Conservation (phyloP, 768 basidiomycete genomes). For the Albatrellus ellisii region DNA sequence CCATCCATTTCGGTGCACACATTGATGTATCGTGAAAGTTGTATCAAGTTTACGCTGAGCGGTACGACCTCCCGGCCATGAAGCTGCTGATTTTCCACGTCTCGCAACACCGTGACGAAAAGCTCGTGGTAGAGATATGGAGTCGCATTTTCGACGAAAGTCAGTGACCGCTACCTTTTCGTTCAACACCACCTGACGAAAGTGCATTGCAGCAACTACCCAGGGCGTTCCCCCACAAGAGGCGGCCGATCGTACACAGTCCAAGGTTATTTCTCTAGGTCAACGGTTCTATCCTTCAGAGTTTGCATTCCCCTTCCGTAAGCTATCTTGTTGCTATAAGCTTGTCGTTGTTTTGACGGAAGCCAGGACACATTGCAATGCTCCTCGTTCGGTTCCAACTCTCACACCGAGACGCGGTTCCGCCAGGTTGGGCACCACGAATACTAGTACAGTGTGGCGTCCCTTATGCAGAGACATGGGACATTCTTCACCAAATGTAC, state of each 20-base stretch:
- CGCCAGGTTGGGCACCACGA: slow-evolving; percentile 73
- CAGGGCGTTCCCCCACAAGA: slow-evolving; percentile 39
- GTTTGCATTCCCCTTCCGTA: slow-evolving; percentile 79
- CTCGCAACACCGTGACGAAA: slow-evolving; percentile 83
- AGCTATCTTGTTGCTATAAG: slow-evolving; percentile 19
- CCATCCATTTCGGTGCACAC: slow-evolving; percentile 1
- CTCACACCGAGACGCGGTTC: slow-evolving; percentile 40
- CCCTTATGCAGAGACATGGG: slow-evolving; percentile 73
- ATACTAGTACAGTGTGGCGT: slow-evolving; percentile 73
- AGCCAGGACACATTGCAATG: slow-evolving; percentile 58
- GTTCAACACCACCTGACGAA: neutral
- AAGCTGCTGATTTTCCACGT: slow-evolving; percentile 88
- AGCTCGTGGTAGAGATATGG: slow-evolving; percentile 78
- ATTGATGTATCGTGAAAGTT: slow-evolving; percentile 34
- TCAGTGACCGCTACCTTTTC: slow-evolving; percentile 21
- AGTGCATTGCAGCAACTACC: slow-evolving; percentile 27
- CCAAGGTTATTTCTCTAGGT: slow-evolving; percentile 57
- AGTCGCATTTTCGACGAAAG: slow-evolving; percentile 74
- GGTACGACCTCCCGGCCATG: slow-evolving; percentile 71
- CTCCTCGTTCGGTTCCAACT: slow-evolving; percentile 66
- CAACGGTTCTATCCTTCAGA: slow-evolving; percentile 87
- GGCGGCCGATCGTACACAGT: slow-evolving; percentile 49
- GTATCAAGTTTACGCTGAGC: slow-evolving; percentile 78
- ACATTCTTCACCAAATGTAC: slow-evolving; percentile 75
- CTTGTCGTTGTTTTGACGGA: slow-evolving; percentile 1